Evolutionary conservation across 257 asterid species (phyloP).

Genomic region (Ligustrum vulgare): DNA sequence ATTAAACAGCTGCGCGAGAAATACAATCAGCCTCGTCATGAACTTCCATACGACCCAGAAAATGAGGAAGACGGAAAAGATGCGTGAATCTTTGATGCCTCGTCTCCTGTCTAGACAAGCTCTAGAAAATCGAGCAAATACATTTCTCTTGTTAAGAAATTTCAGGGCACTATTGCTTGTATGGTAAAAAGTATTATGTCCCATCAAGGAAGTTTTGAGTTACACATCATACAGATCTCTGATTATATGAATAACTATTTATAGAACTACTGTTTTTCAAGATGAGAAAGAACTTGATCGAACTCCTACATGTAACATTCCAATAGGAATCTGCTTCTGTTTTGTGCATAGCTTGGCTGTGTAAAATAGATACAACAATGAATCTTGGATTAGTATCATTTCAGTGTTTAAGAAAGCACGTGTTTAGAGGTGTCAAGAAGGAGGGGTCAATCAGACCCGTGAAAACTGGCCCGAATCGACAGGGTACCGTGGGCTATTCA

Average conservation of each 20-base stretch:
- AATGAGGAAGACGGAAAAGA: constrained; percentile 47
- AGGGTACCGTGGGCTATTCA: too few species aligned
- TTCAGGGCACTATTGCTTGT: background rate
- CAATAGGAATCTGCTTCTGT: background rate
- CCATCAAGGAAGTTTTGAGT: background rate
- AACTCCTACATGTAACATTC: background rate
- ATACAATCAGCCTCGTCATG: constrained; percentile 81
- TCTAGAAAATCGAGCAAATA: background rate
- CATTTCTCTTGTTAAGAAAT: background rate
- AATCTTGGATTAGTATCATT: background rate
- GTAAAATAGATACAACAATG: background rate
- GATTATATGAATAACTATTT: background rate
- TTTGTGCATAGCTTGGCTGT: background rate
- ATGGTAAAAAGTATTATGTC: background rate
- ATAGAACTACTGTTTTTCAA: background rate
- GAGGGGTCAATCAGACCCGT: too few species aligned
- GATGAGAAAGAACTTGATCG: background rate
- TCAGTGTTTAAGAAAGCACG: background rate
- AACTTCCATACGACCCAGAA: constrained; percentile 63
- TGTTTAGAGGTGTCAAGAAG: too few species aligned
- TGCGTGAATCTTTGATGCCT: constrained; percentile 27
- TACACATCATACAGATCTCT: background rate
- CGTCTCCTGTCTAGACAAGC: background rate
- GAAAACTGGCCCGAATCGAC: too few species aligned
- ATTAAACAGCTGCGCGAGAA: constrained; percentile 88